Base-by-base conservation (phyloP, 2,329 filamentous ascomycete species). In the Knufia fluminis region DNA sequence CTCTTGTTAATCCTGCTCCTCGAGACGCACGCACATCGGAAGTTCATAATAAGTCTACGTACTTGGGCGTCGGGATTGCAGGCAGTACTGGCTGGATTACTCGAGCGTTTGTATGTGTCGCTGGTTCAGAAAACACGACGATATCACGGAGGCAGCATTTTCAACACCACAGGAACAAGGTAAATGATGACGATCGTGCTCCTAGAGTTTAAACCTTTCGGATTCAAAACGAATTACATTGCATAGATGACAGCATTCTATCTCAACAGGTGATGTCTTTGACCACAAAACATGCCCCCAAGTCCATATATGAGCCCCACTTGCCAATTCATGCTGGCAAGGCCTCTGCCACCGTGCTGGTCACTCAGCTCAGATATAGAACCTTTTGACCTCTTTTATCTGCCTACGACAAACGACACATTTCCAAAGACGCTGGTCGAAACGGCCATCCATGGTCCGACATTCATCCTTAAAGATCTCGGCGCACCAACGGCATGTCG, bases 401-500 rank as follows among this genome's bases (percentile, higher is more conserved):
- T n/a, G 23, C 19, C 22, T 19, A 22, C 47, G 33, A 38, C 47
- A 49, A 14, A 43, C 23, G 3, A 31, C 20, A 24, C 47, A 49
- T n/a, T 4, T 43, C 24, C 26, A 42, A 7, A 24, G 4, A 9
- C 31, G 12, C 2, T 22, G 20, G n/a, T 36, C 20, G 4, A 36
- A 24, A 2, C 19, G 24, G 4, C 47, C 40, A 16, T 43, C 2
- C 6, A 4, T 26, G 23, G 10, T 16, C 8, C 35, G 40, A 31
- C 42, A 40, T 17, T 32, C 33, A n/a, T 10, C 16, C 31, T 16
- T 35, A 6, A 14, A 39, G 23, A 59, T 19, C 19, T 55, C 47
- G 12, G 51, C 51, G 32, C 57, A 59, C 56, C 56, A 59, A 10
- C 52, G 54, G 42, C 57, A 59, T 20, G 57, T 54, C 3, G 50